Conservation (phyloP, 169 alveolate species). For the Plasmodium knowlesi region DNA sequence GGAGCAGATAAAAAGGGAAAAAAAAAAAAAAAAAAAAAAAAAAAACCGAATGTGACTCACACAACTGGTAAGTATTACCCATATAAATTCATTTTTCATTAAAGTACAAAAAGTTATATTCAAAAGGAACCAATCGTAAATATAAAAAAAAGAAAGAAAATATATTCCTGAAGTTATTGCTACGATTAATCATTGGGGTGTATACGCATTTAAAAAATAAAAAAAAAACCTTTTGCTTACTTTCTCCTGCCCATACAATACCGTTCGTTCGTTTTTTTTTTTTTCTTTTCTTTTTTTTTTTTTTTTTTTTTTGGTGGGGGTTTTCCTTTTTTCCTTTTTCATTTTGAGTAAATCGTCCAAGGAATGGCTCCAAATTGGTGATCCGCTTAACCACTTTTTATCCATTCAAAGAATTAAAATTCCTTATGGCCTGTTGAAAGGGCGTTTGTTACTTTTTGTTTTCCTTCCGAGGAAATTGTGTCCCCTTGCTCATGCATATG, state of each 20-base stretch:
- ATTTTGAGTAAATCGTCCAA: neutral
- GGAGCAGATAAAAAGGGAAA: neutral
- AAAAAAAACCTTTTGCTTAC: neutral
- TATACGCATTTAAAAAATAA: neutral
- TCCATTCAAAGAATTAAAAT: neutral
- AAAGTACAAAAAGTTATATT: neutral
- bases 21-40: conserved; percentile 15
- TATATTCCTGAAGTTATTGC: neutral
- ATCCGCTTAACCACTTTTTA: neutral
- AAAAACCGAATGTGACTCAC: neutral
- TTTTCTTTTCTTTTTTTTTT: neutral
- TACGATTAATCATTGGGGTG: neutral
- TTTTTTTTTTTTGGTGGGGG: neutral
- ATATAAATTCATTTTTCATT: neutral
- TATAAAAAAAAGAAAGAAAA: neutral
- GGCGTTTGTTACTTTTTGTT: neutral
- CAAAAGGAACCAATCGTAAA: neutral
- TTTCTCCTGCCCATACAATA: neutral
- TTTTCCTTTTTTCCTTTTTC: neutral
- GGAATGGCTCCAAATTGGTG: neutral
- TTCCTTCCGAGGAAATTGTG: neutral
- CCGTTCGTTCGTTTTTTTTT: neutral
- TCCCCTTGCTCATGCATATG: neutral
- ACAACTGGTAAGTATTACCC: neutral
- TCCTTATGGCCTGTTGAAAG: neutral